Percentiles rank a stretch among this genome's conserved stretches.
Conservation (phyloP, 257 asterid species). For the Nicotiana paniculata region DNA sequence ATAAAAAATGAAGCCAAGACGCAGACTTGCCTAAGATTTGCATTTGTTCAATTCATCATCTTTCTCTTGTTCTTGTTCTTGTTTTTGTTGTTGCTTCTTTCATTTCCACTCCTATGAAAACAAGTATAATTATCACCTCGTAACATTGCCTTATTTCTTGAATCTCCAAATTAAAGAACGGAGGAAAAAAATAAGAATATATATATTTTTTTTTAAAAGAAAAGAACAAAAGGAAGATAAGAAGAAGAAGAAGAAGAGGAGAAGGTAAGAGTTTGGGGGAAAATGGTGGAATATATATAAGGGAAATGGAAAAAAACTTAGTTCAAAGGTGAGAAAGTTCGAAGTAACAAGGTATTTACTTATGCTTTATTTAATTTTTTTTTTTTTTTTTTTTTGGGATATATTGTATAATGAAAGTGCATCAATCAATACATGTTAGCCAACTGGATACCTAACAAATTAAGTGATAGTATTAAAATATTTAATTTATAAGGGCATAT, state of each 20-base stretch:
- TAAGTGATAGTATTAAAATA: not conserved
- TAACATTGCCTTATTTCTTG: not conserved
- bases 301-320: not conserved
- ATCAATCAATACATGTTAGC: not conserved
- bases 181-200: not conserved
- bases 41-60: conserved; percentile 7
- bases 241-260: not conserved
- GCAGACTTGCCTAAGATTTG: conserved; percentile 11
- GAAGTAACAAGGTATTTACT: not conserved
- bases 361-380: not conserved
- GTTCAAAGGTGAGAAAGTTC: not conserved
- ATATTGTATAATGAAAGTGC: not conserved
- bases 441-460: conserved; percentile 6
- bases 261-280: not conserved
- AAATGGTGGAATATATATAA: not conserved
- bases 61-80: not conserved
- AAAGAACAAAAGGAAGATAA: too few species aligned
- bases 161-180: not conserved
- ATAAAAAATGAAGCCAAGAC: conserved; percentile 1
- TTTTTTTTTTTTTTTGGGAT: not conserved
- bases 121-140: not conserved
- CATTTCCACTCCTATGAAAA: not conserved
- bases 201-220: too few species aligned
- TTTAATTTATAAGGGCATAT: not conserved
- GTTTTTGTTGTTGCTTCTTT: not conserved